phyloP scores from a whole-genome alignment of 1,284 basidiomycete species.

The Pseudomicrostroma phylloplanum region DNA sequence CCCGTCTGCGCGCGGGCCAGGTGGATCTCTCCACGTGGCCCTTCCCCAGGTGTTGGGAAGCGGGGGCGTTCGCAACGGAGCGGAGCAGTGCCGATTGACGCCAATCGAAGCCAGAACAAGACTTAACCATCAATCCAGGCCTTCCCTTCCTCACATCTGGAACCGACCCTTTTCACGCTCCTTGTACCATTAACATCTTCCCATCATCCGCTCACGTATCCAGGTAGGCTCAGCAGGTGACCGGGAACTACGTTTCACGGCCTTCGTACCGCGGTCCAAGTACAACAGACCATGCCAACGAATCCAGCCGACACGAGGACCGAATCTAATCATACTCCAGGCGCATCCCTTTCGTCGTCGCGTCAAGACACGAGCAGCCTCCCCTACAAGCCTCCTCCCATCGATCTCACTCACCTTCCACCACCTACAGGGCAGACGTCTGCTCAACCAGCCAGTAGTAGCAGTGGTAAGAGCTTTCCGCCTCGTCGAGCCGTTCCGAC shows the following conservation, averaged over 20 bases:
- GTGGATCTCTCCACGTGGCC: too few relatives aligned
- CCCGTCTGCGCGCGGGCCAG: too few relatives aligned
- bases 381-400: not conserved
- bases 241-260: not conserved
- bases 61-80: too few relatives aligned
- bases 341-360: not conserved
- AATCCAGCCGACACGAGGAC: not conserved
- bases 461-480: not conserved
- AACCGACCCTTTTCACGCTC: not conserved
- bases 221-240: not conserved
- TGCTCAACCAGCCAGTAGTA: not conserved
- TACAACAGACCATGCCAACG: not conserved
- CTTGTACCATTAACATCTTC: not conserved
- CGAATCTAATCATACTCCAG: not conserved
- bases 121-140: not conserved
- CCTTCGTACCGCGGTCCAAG: not conserved
- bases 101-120: not conserved
- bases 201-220: not conserved
- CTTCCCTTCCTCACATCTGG: not conserved
- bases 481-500: constrained; percentile 2
- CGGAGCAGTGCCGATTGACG: not conserved
- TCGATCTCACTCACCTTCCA: not conserved
- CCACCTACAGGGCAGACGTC: not conserved
- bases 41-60: too few relatives aligned
- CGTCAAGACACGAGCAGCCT: not conserved